Conservation (phyloP, 2,329 filamentous ascomycete genomes). For the Exophiala bonariae region DNA sequence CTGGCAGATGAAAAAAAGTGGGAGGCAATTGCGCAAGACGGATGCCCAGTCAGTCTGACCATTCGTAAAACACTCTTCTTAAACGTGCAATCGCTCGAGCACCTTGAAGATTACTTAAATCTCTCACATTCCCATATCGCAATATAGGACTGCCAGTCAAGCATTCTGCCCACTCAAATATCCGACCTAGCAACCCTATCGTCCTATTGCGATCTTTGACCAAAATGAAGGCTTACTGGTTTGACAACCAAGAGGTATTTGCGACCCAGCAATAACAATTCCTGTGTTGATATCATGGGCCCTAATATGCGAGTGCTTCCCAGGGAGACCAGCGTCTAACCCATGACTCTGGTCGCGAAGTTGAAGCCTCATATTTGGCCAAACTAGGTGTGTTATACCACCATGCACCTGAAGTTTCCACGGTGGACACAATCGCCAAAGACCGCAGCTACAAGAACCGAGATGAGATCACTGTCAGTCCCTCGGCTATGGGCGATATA, state of each 20-base stretch:
- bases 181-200: neutral
- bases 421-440: slow-evolving; percentile 72
- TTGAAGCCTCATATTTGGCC: slow-evolving; percentile 66
- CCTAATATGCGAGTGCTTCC: slow-evolving; percentile 9
- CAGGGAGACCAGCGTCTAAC: slow-evolving; percentile 91
- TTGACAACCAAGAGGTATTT: slow-evolving; percentile 65
- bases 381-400: slow-evolving; percentile 80
- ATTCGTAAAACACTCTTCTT: neutral
- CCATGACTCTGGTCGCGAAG: slow-evolving; percentile 77
- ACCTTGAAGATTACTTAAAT: too few relatives aligned
- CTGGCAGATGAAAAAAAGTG: slow-evolving; percentile 1
- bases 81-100: neutral
- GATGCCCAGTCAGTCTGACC: neutral
- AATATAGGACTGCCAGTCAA: too few relatives aligned
- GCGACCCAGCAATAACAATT: too few relatives aligned
- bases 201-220: neutral
- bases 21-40: slow-evolving; percentile 1
- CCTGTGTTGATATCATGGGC: too few relatives aligned
- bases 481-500: slow-evolving; percentile 75
- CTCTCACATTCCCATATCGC: too few relatives aligned
- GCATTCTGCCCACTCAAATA: too few relatives aligned
- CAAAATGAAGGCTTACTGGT: slow-evolving; percentile 71
- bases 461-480: slow-evolving; percentile 88
- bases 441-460: slow-evolving; percentile 88
- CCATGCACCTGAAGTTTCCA: slow-evolving; percentile 61